A percentile compares a stretch with the other conserved stretches of the same genome.
These are phyloP conservation scores for Sutorius australiensis DNA, from an alignment of 768 basidiomycete genomes.

Conservation along the genomic window DNA sequence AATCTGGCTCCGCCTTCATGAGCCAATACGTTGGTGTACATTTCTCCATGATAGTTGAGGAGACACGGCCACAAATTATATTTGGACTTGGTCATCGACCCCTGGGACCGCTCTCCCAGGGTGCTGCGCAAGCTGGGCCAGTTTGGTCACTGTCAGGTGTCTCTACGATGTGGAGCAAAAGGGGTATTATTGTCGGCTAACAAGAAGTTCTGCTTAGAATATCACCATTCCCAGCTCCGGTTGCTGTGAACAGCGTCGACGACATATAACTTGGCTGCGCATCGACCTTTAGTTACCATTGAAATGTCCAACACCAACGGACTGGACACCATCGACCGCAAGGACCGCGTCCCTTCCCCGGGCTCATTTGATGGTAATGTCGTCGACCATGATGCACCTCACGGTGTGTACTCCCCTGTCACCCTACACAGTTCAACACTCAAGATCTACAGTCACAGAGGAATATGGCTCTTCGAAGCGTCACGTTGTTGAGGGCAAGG, in stretches of 20 bases:
- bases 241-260: slow-evolving; percentile 2
- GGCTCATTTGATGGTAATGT: slow-evolving; percentile 52
- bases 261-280: slow-evolving; percentile 15
- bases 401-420: slow-evolving; percentile 43
- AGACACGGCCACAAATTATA: neutral
- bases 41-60: slow-evolving; percentile 3
- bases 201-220: neutral
- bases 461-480: slow-evolving; percentile 40
- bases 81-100: neutral
- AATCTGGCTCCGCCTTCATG: slow-evolving; percentile 84
- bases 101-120: no score
- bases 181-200: neutral
- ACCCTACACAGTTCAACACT: slow-evolving; percentile 1
- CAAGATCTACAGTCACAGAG: slow-evolving; percentile 55
- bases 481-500: slow-evolving; percentile 25
- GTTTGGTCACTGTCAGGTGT: no score
- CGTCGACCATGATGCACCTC: slow-evolving; percentile 66
- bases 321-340: slow-evolving; percentile 38
- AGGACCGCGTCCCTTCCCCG: slow-evolving; percentile 47
- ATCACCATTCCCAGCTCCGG: neutral
- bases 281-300: neutral
- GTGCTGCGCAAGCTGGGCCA: neutral
- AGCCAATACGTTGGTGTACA: slow-evolving; percentile 50
- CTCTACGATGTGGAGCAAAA: neutral
- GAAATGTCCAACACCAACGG: slow-evolving; percentile 26